These are phyloP conservation scores for Colletotrichum sp. DNA, from an alignment of 2,329 filamentous ascomycete species.

Conservation along the genomic window DNA sequence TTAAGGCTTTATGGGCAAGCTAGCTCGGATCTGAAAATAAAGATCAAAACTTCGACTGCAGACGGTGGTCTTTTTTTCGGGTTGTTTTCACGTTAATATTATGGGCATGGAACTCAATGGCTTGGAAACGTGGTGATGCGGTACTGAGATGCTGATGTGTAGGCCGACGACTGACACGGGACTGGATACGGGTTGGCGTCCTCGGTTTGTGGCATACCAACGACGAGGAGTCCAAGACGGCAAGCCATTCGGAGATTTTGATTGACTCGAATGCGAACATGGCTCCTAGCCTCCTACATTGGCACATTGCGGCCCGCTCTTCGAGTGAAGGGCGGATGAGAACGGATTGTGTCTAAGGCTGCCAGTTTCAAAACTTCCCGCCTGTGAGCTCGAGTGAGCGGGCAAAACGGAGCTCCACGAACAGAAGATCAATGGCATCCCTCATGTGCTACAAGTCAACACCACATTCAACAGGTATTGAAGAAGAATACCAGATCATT, in stretches of 20 bases:
- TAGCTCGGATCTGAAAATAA: slow-evolving; percentile 45
- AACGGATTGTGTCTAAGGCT: background rate
- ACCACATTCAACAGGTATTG: accelerated
- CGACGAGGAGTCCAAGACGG: too few species aligned
- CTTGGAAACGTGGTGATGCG: background rate
- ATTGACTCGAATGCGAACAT: too few species aligned
- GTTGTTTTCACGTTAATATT: slow-evolving; percentile 6
- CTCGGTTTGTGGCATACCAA: too few species aligned
- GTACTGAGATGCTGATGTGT: background rate
- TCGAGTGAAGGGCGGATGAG: background rate
- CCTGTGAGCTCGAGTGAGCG: background rate
- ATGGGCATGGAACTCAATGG: slow-evolving; percentile 9
- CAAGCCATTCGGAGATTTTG: too few species aligned
- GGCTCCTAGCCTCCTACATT: too few species aligned
- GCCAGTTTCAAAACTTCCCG: background rate
- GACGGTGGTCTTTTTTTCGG: slow-evolving; percentile 4
- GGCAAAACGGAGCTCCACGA: background rate
- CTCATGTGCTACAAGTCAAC: accelerated
- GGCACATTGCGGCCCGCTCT: background rate
- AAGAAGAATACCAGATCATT: accelerated
- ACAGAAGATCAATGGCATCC: background rate
- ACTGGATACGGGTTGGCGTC: too few species aligned
- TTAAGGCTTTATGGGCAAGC: slow-evolving; percentile 38
- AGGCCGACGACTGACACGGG: too few species aligned
- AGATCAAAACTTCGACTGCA: slow-evolving; percentile 24